phyloP scores from a whole-genome alignment of 345 rosid species.

The Reutealis trisperma region DNA sequence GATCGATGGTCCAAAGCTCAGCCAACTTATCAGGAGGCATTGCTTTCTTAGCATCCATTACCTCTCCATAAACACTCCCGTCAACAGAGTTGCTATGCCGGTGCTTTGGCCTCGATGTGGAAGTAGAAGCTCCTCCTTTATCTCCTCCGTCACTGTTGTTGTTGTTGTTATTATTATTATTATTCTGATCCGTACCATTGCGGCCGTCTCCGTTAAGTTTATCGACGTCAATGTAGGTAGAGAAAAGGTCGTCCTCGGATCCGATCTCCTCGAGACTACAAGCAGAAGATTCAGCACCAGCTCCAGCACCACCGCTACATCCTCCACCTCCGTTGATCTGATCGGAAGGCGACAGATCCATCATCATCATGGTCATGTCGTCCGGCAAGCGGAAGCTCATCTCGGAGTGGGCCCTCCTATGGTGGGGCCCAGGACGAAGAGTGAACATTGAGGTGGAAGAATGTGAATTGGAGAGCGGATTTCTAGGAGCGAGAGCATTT shows the following conservation, averaged over 20 bases:
- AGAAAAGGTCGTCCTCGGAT: constrained; percentile 78
- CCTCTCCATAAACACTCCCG: constrained; percentile 53
- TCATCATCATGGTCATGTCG: constrained; percentile 62
- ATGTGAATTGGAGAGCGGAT: not conserved
- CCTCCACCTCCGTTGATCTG: constrained; percentile 35
- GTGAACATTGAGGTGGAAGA: constrained; percentile 12
- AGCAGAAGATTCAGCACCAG: constrained; percentile 32
- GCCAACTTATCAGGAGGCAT: constrained; percentile 87
- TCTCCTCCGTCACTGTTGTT: constrained; percentile 21
- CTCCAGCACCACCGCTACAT: constrained; percentile 14
- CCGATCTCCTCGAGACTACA: constrained; percentile 60
- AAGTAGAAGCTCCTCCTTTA: not conserved
- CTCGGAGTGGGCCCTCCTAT: constrained; percentile 83
- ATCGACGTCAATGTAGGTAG: constrained; percentile 82
- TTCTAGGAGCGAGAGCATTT: not conserved
- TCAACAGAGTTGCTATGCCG: constrained; percentile 78
- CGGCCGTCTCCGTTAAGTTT: constrained; percentile 30
- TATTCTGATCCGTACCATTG: constrained; percentile 11
- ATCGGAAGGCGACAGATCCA: constrained; percentile 56
- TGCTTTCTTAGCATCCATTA: constrained; percentile 85
- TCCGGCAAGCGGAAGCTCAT: constrained; percentile 76
- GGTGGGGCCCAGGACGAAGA: constrained; percentile 42
- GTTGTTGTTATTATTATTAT: constrained; percentile 28
- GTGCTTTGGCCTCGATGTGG: constrained; percentile 49
- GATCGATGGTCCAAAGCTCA: constrained; percentile 76